Conservation (phyloP, 768 basidiomycete genomes). For the Xerocomellus chrysenteron region DNA sequence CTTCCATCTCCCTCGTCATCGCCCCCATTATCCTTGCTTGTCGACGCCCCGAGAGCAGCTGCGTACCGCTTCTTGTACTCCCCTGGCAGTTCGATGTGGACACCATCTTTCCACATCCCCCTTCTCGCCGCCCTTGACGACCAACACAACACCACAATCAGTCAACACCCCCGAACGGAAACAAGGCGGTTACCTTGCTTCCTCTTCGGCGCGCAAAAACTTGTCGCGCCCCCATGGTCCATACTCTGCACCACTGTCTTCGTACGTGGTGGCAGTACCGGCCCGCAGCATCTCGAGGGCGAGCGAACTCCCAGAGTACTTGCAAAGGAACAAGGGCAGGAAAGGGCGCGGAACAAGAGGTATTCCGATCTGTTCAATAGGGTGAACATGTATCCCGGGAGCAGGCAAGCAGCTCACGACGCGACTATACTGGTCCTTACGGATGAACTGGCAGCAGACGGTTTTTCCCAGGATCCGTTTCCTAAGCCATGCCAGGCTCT, state of each 20-base stretch:
- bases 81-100: conserved; percentile 61
- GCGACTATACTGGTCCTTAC: conserved; percentile 82
- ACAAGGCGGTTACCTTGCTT: conserved; percentile 54
- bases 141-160: not conserved
- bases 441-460: conserved; percentile 69
- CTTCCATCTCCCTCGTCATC: not conserved
- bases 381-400: not conserved
- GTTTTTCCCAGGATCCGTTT: conserved; percentile 51
- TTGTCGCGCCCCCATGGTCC: conserved; percentile 64
- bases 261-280: conserved; percentile 76
- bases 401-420: conserved; percentile 52
- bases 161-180: not conserved
- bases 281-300: conserved; percentile 75
- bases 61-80: conserved; percentile 77
- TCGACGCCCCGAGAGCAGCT: conserved; percentile 6
- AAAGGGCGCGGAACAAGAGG: conserved; percentile 51
- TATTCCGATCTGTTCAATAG: conserved; percentile 58
- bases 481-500: conserved; percentile 74
- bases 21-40: not conserved
- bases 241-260: conserved; percentile 77
- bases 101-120: conserved; percentile 74
- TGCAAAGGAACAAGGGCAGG: conserved; percentile 48
- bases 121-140: conserved; percentile 49
- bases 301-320: conserved; percentile 43
- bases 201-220: conserved; percentile 58